These are phyloP conservation scores for Arthroderma sp. DNA, from an alignment of 2,329 filamentous ascomycete genomes.

Conservation along the genomic window DNA sequence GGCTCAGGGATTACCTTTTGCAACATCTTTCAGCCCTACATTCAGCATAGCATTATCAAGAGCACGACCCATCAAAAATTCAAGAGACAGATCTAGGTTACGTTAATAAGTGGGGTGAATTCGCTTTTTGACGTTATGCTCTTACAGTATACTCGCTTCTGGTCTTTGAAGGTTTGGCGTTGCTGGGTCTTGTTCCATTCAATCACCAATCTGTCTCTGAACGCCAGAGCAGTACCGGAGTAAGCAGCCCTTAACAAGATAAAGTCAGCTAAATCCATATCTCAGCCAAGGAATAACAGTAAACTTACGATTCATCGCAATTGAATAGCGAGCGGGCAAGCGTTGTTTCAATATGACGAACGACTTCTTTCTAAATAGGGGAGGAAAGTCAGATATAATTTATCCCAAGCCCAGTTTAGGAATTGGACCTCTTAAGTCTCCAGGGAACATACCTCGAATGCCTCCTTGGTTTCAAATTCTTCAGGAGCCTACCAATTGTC, in stretches of 20 bases:
- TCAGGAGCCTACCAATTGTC: slow-evolving; percentile 39
- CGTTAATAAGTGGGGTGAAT: neutral
- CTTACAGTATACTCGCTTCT: slow-evolving; percentile 83
- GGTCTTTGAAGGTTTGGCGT: slow-evolving; percentile 77
- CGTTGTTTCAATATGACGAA: slow-evolving; percentile 91
- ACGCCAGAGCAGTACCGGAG: slow-evolving; percentile 76
- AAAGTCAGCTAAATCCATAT: slow-evolving; percentile 2
- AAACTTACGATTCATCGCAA: slow-evolving; percentile 63
- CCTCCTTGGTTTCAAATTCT: slow-evolving; percentile 64
- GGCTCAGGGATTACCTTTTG: slow-evolving; percentile 47
- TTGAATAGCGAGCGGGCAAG: slow-evolving; percentile 94
- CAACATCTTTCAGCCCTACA: slow-evolving; percentile 71
- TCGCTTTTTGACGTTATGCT: neutral
- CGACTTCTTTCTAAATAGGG: slow-evolving; percentile 54
- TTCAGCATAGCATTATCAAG: slow-evolving; percentile 99
- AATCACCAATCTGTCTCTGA: slow-evolving; percentile 81
- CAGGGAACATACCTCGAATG: slow-evolving; percentile 46
- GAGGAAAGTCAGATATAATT: neutral
- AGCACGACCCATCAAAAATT: slow-evolving; percentile 94
- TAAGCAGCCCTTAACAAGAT: slow-evolving; percentile 56
- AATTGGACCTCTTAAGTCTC: neutral
- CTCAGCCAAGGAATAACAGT: neutral
- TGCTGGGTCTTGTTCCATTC: slow-evolving; percentile 99
- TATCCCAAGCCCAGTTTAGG: neutral
- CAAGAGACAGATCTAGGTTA: slow-evolving; percentile 66